These are phyloP conservation scores for Berberis thunbergii DNA, from an alignment of 164 flowering plant species.

Conservation along the genomic window DNA sequence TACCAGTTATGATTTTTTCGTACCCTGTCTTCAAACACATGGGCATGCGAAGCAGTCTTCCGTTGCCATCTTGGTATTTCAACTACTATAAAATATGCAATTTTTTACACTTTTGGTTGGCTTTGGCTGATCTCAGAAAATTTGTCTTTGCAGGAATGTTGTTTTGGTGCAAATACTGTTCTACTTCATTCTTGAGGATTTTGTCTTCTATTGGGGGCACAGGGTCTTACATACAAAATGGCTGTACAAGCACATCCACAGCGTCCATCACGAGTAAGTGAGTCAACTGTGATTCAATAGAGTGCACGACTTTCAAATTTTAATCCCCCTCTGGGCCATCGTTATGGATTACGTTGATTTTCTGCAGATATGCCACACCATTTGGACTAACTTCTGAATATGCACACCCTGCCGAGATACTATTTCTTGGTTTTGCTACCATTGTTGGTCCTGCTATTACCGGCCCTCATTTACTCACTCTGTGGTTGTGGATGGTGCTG, in stretches of 20 bases:
- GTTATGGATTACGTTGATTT: neutral
- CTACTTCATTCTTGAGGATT: slow-evolving; percentile 91
- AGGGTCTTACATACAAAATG: slow-evolving; percentile 89
- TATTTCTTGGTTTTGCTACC: slow-evolving; percentile 98
- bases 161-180: slow-evolving; percentile 63
- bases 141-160: slow-evolving; percentile 61
- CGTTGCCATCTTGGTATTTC: slow-evolving; percentile 98
- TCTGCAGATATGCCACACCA: slow-evolving; percentile 86
- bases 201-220: slow-evolving; percentile 97
- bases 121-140: slow-evolving; percentile 5
- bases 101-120: neutral
- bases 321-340: neutral
- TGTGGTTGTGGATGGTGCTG: slow-evolving; percentile 94
- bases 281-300: neutral
- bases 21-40: slow-evolving; percentile 89
- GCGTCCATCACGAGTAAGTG: slow-evolving; percentile 97
- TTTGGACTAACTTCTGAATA: slow-evolving; percentile 98
- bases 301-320: neutral
- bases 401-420: slow-evolving; percentile 98
- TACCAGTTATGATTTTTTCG: slow-evolving; percentile 81
- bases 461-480: slow-evolving; percentile 88
- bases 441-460: slow-evolving; percentile 95
- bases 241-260: slow-evolving; percentile 96
- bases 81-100: slow-evolving; percentile 24
- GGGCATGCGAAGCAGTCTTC: slow-evolving; percentile 96